phyloP scores from a whole-genome alignment of 1,284 basidiomycete species.

The Jaminaea rosea region DNA sequence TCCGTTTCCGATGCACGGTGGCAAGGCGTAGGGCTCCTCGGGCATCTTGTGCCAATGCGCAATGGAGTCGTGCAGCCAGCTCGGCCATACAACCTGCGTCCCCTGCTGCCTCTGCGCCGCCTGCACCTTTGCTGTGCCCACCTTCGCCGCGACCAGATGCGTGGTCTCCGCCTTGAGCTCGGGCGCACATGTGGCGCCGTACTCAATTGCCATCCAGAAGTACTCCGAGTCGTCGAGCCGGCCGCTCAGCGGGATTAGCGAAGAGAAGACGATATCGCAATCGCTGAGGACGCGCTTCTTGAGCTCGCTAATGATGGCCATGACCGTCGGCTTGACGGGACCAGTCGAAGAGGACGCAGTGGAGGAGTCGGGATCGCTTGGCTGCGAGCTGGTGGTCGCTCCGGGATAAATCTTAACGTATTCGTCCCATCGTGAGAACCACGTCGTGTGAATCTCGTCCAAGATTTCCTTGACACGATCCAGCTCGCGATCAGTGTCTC shows the following conservation, averaged over 20 bases:
- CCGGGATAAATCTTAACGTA: slow-evolving; percentile 6
- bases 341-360: background rate
- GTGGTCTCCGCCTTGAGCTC: slow-evolving; percentile 65
- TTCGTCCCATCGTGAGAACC: slow-evolving; percentile 52
- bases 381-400: background rate
- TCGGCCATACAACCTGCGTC: slow-evolving; percentile 72
- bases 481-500: slow-evolving; percentile 80
- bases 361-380: background rate
- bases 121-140: slow-evolving; percentile 83
- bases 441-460: slow-evolving; percentile 64
- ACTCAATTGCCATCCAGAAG: slow-evolving; percentile 60
- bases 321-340: slow-evolving; percentile 6
- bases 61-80: slow-evolving; percentile 79
- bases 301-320: slow-evolving; percentile 74
- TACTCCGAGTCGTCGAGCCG: slow-evolving; percentile 56
- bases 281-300: slow-evolving; percentile 67
- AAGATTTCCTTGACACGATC: slow-evolving; percentile 68
- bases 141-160: slow-evolving; percentile 81
- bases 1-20: background rate
- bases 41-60: slow-evolving; percentile 68
- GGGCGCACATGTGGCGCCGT: slow-evolving; percentile 71
- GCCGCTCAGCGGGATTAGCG: slow-evolving; percentile 78
- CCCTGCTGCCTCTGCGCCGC: slow-evolving; percentile 56
- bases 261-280: slow-evolving; percentile 77
- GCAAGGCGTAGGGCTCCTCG: slow-evolving; percentile 59